Evolutionary conservation across 306 rosid species (phyloP), one percentile per base, ranked within the genome.

Genomic region (Carpinus viminea): DNA sequence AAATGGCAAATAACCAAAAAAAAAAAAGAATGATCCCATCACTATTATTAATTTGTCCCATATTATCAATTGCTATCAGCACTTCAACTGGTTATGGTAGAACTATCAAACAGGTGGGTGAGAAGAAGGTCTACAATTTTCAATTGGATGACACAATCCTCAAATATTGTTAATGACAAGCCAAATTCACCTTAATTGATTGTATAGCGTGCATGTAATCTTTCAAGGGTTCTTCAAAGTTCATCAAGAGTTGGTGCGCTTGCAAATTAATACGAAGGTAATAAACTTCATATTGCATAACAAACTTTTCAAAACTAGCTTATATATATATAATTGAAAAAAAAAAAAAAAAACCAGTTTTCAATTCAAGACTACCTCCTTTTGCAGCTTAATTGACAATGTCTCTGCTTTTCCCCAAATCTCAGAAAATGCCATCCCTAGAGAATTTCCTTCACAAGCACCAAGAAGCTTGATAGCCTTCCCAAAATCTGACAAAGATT

Each of bases 401-500:
- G 70, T 68, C 83, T 96, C 99, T 20, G 99, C 90, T 73, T 93
- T 96, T 8, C 74, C 79, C 83, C 99, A 98, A 73, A 96, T 96
- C 83, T 96, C 99, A 24, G 92, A 74, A 81, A 96, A 93, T 15
- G 97, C 97, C 86, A 90, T 96, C 51, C 97, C 98, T 61, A 96
- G 86, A 72, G 91, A 85, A 83, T 93, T 83, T 79, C 88, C 96
- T 86, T 96, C 99, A 81, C 92, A 90, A 50, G 91, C 96, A 83
- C 97, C 98, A 56, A 93, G 93, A 74, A 93, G 93, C 85, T 96
- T 96, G 54, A 89, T 89, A n/a, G 99, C 93, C 86, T 93, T 96
- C 69, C 99, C 99, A 71, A 96, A 96, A 79, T 96, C 98, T 34
- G 92, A 83, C 81, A 96, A 88, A 54, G 99, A 90, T 73, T 93